Base-by-base conservation (phyloP, 2,329 filamentous ascomycete genomes). In the Phaeoacremonium minimum region DNA sequence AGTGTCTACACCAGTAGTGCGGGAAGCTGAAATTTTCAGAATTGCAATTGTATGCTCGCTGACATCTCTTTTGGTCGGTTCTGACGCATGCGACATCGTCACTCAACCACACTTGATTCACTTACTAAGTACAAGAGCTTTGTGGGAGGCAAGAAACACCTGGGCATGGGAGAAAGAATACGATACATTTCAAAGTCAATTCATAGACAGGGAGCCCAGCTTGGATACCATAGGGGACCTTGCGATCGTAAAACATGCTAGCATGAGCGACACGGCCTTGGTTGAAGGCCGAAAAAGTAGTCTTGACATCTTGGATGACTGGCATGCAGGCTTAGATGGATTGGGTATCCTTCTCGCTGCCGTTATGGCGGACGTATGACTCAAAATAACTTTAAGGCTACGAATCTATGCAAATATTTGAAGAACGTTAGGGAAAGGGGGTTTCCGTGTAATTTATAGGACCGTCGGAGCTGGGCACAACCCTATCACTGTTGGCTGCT, bases 261-360 rank as follows among this genome's bases (percentile, higher is more conserved):
- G 9, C 22, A n/a, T 9, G 22, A 9, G 9, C n/a, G 22, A 35
- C 30, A 9, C 31, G 31, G 26, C 12, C 22, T n/a, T 28, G 30
- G 13, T 18, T 18, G 7, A 20, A 16, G 11, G n/a, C 11, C 17
- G 20, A n/a, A 13, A 11, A n/a, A 28, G 16, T 31, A 36, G n/a
- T 33, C 20, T 30, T 28, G 31, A 33, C 6, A 19, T 28, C 11
- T 28, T 44, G 18, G 38, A 41, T 8, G 30, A 35, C 12, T 45
- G 43, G 43, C 40, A 45, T 33, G 37, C 40, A 8, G 26, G 32
- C 13, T 22, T 41, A 18, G 43, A 45, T 29, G 30, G 32, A n/a
- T 19, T 45, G 12, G 40, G 43, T 8, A 43, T 43, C 32, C 26
- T 45, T 26, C 19, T 45, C 9, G 40, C 37, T 3, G 35, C 43